Evolutionary conservation across 805 yeast species (phyloP), one percentile per base, ranked within the genome.

Genomic region (Naumovozyma castellii): DNA sequence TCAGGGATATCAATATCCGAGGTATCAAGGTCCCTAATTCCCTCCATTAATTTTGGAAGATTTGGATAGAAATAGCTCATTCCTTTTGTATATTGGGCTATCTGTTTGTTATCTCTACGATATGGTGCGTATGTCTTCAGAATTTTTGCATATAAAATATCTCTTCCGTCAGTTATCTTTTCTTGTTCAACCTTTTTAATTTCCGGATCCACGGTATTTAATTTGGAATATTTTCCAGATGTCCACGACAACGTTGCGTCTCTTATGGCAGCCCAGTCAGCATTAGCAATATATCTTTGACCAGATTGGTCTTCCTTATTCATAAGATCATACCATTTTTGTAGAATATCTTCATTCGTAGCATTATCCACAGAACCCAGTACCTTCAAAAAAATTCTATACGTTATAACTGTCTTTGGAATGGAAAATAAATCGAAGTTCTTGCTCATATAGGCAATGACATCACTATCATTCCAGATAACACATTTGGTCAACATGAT

Each of bases 191-290:
- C 14, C n/a, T 14, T 12, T 6, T 14, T 18, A n/a, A 28, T 16
- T 18, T 16, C 17, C 12, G 13, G 4, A 9, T n/a, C n/a, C 5
- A 13, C n/a, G 18, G 33, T 10, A 9, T 19, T 15, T 10, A 15
- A 25, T 32, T 13, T n/a, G 20, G 17, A 10, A n/a, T 16, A 12
- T 10, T 37, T 19, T 10, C 12, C 4, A 27, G 49, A 51, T n/a
- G 56, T 38, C 52, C 53, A 52, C 3, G 49, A 43, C 5, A 56
- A 43, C 2, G 90, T 82, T 16, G 88, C 84, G 57, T 79, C 85
- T 64, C 87, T 74, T 39, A 82, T 58, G 2, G 87, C 80, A 18
- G 84, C 78, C 87, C 87, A 82, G 61, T 81, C 87, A 9, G 88
- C 88, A 56, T 75, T 76, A 3, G 87, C 85, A 49, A 82, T 76